These are phyloP conservation scores for Ustilago loliicola DNA, from an alignment of 1,284 basidiomycete genomes.

Conservation along the genomic window DNA sequence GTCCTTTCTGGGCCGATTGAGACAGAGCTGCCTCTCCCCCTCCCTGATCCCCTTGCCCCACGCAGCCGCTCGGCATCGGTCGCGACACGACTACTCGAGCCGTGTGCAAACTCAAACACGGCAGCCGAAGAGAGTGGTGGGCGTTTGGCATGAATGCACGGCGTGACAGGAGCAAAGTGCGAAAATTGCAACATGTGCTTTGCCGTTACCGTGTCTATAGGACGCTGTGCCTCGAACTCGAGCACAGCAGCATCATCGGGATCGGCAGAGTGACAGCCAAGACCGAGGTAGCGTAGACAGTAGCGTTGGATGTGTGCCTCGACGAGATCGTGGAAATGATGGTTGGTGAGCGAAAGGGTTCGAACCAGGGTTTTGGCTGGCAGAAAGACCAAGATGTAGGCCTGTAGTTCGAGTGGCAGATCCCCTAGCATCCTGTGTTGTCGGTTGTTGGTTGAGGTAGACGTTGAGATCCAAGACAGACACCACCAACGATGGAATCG, in stretches of 20 bases:
- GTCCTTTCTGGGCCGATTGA: conserved; percentile 25
- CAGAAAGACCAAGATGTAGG: conserved; percentile 52
- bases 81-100: conserved; percentile 23
- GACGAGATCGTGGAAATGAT: conserved; percentile 49
- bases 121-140: conserved; percentile 22
- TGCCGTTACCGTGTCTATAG: conserved; percentile 61
- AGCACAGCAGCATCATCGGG: conserved; percentile 25
- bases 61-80: conserved; percentile 29
- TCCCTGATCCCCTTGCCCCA: conserved; percentile 9
- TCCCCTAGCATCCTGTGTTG: conserved; percentile 30
- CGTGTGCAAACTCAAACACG: conserved; percentile 35
- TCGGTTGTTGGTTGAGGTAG: not conserved
- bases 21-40: conserved; percentile 29
- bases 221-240: conserved; percentile 61
- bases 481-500: too few species aligned
- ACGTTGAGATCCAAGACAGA: not conserved
- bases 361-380: conserved; percentile 39
- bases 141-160: conserved; percentile 9
- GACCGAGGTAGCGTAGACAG: conserved; percentile 38
- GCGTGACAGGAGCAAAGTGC: conserved; percentile 43
- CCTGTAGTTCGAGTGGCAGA: conserved; percentile 52
- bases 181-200: conserved; percentile 58
- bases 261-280: conserved; percentile 19
- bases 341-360: conserved; percentile 47
- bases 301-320: conserved; percentile 52